Conservation (phyloP, 208 protist genomes). For the Naegleria fowleri region DNA sequence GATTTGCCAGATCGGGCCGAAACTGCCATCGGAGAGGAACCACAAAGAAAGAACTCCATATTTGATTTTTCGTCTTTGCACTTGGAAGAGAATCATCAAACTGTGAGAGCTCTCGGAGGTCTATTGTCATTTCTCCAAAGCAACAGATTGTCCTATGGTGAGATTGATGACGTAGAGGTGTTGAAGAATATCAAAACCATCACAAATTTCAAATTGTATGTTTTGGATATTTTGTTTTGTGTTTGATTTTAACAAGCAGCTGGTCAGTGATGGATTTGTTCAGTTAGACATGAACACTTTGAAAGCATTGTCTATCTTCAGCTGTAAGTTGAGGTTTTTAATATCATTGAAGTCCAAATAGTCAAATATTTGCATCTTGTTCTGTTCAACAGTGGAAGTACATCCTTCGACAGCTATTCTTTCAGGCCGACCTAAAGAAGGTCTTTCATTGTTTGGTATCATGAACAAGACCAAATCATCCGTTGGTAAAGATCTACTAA, state of each 20-base stretch:
- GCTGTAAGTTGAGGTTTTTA: background rate
- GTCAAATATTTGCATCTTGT: background rate
- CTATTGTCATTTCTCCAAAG: background rate
- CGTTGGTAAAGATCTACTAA: slow-evolving; percentile 26
- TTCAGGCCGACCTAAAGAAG: slow-evolving; percentile 42
- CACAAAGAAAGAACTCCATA: background rate
- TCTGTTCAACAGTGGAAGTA: slow-evolving; percentile 31
- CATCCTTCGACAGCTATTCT: slow-evolving; percentile 30
- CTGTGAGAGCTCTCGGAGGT: slow-evolving; percentile 8
- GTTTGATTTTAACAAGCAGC: background rate
- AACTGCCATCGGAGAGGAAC: background rate
- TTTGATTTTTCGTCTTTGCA: background rate
- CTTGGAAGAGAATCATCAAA: background rate
- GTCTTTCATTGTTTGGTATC: slow-evolving; percentile 41
- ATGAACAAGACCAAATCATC: slow-evolving; percentile 35
- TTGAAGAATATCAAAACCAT: background rate
- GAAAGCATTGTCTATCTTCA: background rate
- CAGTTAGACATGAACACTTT: slow-evolving; percentile 13
- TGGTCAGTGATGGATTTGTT: background rate
- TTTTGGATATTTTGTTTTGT: too few relatives aligned
- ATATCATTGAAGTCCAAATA: too few relatives aligned
- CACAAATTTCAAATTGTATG: background rate
- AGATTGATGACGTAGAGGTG: background rate
- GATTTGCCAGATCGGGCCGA: too few relatives aligned
- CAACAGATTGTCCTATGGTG: background rate